Percentiles rank a stretch among this genome's conserved stretches.
These are phyloP conservation scores for Aspergillus spinulosporus DNA, from an alignment of 2,329 filamentous ascomycete species.

Conservation along the genomic window DNA sequence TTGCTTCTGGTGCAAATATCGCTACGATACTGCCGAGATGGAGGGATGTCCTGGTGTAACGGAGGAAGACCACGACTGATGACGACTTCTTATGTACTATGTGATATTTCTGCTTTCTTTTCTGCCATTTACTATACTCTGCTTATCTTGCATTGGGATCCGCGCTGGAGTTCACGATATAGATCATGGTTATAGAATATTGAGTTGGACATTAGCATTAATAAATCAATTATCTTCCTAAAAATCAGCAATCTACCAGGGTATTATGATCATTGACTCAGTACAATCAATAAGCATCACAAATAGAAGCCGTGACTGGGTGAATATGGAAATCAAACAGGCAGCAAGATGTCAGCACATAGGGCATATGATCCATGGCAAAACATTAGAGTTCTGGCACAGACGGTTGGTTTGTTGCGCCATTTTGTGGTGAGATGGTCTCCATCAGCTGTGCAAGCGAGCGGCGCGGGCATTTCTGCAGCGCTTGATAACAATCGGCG, in stretches of 20 bases:
- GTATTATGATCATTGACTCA: slow-evolving; percentile 14
- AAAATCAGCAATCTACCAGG: slow-evolving; percentile 3
- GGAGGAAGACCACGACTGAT: slow-evolving; percentile 76
- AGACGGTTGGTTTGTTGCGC: neutral
- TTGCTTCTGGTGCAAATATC: slow-evolving; percentile 95
- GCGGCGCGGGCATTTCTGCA: slow-evolving; percentile 36
- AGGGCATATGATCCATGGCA: neutral
- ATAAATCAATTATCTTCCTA: neutral
- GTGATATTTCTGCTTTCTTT: slow-evolving; percentile 7
- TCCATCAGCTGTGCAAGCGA: slow-evolving; percentile 38
- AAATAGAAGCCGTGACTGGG: slow-evolving; percentile 1
- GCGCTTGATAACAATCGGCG: slow-evolving; percentile 32
- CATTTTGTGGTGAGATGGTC: slow-evolving; percentile 15
- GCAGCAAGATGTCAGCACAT: neutral
- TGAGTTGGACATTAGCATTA: neutral
- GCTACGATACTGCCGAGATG: slow-evolving; percentile 68
- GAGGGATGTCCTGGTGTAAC: slow-evolving; percentile 84
- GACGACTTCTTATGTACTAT: slow-evolving; percentile 7
- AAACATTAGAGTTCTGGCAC: neutral
- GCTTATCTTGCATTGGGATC: slow-evolving; percentile 8
- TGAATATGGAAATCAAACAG: neutral
- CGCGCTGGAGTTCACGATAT: slow-evolving; percentile 2
- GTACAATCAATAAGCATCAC: slow-evolving; percentile 2
- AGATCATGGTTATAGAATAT: neutral
- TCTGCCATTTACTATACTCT: neutral